Base-by-base conservation (phyloP, 768 basidiomycete genomes). In the Fomitopsis serialis region DNA sequence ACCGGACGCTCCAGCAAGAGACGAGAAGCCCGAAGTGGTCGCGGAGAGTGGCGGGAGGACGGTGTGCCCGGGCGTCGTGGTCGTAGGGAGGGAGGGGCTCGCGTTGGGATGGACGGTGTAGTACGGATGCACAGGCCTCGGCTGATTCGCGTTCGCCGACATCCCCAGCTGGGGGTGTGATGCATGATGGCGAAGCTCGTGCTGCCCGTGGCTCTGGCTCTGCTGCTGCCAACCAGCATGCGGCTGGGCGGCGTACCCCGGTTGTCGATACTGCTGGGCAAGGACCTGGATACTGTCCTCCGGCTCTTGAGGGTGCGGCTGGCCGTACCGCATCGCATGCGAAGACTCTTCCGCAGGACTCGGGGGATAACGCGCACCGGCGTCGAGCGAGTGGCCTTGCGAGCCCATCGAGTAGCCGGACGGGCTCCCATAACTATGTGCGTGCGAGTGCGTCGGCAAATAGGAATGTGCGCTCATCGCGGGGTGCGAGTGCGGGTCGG, bases 281-380 rank as follows among this genome's bases (percentile, higher is more conserved):
- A 51, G 19, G 7, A 43, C 27, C 43, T 61, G 58, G 12, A 58
- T 48, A 45, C 56, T 54, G 19, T 61, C 59, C 23, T 61, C 59
- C 12, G 27, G 29, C 15, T 60, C 53, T 7, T 52, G 24, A 5
- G 56, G 51, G 6, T 60, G 55, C 19, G 47, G 24, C 15, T 59
- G 54, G 12, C 21, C 36, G 34, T 47, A 47, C 3, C 46, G 34
- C 51, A 17, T 24, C 24, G 42, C 40, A 29, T 54, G 54, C 19
- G 36, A 15, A 23, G 50, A 32, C 19, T 49, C 48, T 6, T 60
- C 59, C 23, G 52, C 56, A 10, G 59, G 59, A 9, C 55, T 57
- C 0, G 53, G 29, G 1, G 50, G 50, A 36, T 57, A 60, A 2
- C 59, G 55, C 45, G 56, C 52, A 8, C 56, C 59, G 24, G 52